Base-by-base conservation (phyloP, 352 stramenopile species). In the Phytophthora nicotianae region DNA sequence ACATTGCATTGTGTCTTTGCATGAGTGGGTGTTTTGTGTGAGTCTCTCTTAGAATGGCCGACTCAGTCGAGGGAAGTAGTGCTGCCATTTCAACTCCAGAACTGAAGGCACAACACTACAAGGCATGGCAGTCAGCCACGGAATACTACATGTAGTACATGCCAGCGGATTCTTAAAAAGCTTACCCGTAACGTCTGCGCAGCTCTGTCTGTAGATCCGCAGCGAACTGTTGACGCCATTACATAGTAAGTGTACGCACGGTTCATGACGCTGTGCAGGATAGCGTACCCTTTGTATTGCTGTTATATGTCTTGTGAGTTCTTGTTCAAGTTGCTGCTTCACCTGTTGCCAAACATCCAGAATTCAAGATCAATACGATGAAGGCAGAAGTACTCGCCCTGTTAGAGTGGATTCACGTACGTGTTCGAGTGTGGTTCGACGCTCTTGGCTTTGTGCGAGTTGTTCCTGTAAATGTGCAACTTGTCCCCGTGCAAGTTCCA, bases 111-210 rank as follows among this genome's bases (percentile, higher is more conserved):
- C 78, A 24, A 81, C 61, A 6, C 81, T 90, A 33, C 29, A 43
- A 35, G 40, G 2, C 24, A 51, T 26, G 20, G 5, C 45, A 26
- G 35, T 55, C 19, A 68, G 29, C 41, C 24, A 4, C 13, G 19
- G 29, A 38, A 13, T 19, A 60, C 27, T 50, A n/a, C n/a, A n/a
- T n/a, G n/a, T n/a, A n/a, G n/a, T n/a, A n/a, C n/a, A n/a, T 32
- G 42, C 19, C 33, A 45, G 11, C 23, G 9, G 20, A 20, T 19
- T 27, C 3, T 7, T 13, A 13, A 24, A 19, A 11, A 17, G 66
- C 73, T 46, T 38, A 90, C 79, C 79, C 81, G 49, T 89, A 88
- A 46, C 81, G 81, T 52, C 77, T 81, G 17, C 70, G 73, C 7
- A 91, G 42, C 47, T 88, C 74, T 26, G 40, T 40, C 33, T 86